Conservation (phyloP, 805 yeast species). For the Suhomyces pyralidae region DNA sequence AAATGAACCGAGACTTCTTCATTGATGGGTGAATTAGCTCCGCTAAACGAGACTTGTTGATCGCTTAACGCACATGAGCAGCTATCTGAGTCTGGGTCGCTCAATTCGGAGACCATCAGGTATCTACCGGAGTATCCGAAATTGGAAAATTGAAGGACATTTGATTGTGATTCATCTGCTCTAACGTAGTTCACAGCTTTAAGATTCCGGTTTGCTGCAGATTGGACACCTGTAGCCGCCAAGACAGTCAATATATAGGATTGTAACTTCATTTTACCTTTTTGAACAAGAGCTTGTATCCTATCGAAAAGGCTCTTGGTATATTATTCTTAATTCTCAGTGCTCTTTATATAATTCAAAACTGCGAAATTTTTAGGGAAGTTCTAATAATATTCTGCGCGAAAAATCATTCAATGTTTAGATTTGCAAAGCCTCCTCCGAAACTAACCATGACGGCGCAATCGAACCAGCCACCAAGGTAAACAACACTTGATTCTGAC, state of each 20-base stretch:
- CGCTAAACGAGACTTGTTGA: conserved; percentile 45
- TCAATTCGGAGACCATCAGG: conserved; percentile 44
- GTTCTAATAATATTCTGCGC: not conserved
- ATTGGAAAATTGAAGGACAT: conserved; percentile 49
- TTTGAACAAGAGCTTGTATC: not conserved
- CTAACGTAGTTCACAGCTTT: not conserved
- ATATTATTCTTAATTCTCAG: not conserved
- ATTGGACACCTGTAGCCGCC: not conserved
- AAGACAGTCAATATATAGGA: not conserved
- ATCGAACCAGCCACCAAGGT: not conserved
- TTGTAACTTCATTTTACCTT: not conserved
- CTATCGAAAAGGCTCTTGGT: not conserved
- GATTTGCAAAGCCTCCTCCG: not conserved
- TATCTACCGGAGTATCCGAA: conserved; percentile 56
- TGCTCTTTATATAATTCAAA: not conserved
- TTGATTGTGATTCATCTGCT: conserved; percentile 8
- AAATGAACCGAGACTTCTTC: conserved; percentile 73
- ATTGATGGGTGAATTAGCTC: conserved; percentile 63
- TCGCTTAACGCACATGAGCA: conserved; percentile 47
- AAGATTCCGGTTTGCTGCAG: not conserved
- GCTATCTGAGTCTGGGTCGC: conserved; percentile 36
- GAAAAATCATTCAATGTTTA: not conserved
- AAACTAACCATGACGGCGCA: not conserved
- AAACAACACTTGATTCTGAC: not conserved
- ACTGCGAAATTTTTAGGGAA: not conserved